Conservation (phyloP, 345 rosid genomes). For the Bruguiera gymnorhiza region DNA sequence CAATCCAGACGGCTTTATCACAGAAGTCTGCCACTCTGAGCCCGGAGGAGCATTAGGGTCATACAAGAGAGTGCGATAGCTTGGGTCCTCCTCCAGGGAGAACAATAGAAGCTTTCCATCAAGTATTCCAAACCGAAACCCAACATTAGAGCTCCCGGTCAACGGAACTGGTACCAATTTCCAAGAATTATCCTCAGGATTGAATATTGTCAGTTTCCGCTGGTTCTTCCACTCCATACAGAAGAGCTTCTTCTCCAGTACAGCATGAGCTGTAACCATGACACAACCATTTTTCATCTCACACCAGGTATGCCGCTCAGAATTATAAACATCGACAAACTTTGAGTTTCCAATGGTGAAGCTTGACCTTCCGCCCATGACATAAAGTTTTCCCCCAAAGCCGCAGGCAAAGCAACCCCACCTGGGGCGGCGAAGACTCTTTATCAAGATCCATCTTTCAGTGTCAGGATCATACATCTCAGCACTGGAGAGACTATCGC, state of each 20-base stretch:
- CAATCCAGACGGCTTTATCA: slow-evolving; percentile 63
- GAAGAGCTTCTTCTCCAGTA: slow-evolving; percentile 63
- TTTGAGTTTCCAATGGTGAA: slow-evolving; percentile 87
- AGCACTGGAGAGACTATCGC: slow-evolving; percentile 65
- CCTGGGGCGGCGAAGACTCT: slow-evolving; percentile 76
- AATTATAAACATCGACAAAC: slow-evolving; percentile 66
- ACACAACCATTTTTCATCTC: slow-evolving; percentile 86
- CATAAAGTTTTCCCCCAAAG: slow-evolving; percentile 73
- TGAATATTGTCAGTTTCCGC: slow-evolving; percentile 66
- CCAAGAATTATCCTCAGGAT: slow-evolving; percentile 66
- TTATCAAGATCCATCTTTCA: slow-evolving; percentile 55
- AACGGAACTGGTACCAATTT: slow-evolving; percentile 70
- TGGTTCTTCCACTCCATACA: slow-evolving; percentile 93
- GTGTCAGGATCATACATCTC: slow-evolving; percentile 73
- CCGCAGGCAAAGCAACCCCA: slow-evolving; percentile 83
- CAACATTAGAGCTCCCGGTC: slow-evolving; percentile 59
- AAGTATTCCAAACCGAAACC: slow-evolving; percentile 71
- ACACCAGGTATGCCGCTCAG: slow-evolving; percentile 59
- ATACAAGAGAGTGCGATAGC: slow-evolving; percentile 56
- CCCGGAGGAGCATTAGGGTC: slow-evolving; percentile 75
- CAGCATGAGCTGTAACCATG: slow-evolving; percentile 94
- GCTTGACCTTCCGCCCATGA: slow-evolving; percentile 94
- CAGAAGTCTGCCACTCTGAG: slow-evolving; percentile 64
- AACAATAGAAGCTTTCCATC: slow-evolving; percentile 74
- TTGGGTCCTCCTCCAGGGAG: slow-evolving; percentile 46